Conservation (phyloP, 1,284 basidiomycete genomes). For the Naganishia liquefaciens region DNA sequence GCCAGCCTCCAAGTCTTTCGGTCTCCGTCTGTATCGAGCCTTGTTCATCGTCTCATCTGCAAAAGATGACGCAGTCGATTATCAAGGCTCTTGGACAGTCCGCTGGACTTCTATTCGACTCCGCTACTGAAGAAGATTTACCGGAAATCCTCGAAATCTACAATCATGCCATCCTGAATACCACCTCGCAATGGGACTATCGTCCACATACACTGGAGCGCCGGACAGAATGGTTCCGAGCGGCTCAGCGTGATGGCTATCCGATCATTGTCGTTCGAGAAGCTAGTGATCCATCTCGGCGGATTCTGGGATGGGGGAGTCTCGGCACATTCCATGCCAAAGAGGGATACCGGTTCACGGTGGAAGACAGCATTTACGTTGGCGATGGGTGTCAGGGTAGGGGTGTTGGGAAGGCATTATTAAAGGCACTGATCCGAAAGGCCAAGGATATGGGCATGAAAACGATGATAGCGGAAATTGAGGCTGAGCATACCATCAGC, state of each 20-base stretch:
- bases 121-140: constrained; percentile 12
- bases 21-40: no score
- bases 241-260: constrained; percentile 4
- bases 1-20: no score
- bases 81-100: no score
- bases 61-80: no score
- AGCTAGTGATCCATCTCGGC: background rate
- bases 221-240: constrained; percentile 21
- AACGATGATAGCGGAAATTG: constrained; percentile 29
- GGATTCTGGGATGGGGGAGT: constrained; percentile 23
- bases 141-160: constrained; percentile 29
- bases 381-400: background rate
- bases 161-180: constrained; percentile 25
- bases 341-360: constrained; percentile 23
- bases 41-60: no score
- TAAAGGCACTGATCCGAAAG: constrained; percentile 13
- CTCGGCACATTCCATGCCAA: constrained; percentile 29
- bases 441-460: constrained; percentile 29
- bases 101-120: constrained; percentile 1
- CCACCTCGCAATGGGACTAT: constrained; percentile 27
- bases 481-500: constrained; percentile 16
- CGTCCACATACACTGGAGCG: constrained; percentile 8
- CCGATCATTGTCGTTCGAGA: constrained; percentile 19
- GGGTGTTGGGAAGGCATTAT: constrained; percentile 19
- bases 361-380: constrained; percentile 26